These are phyloP conservation scores for Pseudogymnoascus sp. DNA, from an alignment of 2,329 filamentous ascomycete genomes.

Conservation along the genomic window DNA sequence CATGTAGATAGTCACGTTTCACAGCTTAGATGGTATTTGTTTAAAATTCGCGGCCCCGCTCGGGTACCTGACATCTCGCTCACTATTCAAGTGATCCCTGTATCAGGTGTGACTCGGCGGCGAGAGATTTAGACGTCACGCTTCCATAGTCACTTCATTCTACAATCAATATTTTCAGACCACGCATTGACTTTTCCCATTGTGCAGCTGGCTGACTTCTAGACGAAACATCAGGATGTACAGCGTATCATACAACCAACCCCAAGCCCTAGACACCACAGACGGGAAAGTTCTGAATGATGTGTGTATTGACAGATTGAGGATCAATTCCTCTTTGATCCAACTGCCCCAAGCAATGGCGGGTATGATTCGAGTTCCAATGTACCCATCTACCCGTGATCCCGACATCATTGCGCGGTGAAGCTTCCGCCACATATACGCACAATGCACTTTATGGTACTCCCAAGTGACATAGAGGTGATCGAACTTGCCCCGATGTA, in stretches of 20 bases:
- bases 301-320: background rate
- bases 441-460: conserved; percentile 1
- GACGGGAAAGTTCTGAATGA: background rate
- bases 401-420: background rate
- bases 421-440: background rate
- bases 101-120: background rate
- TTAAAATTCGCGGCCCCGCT: background rate
- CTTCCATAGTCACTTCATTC: background rate
- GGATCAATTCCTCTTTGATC: background rate
- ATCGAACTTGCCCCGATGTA: background rate
- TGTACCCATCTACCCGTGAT: background rate
- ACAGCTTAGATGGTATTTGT: background rate
- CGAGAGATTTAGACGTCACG: background rate
- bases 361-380: background rate
- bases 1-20: background rate
- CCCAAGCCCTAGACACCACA: background rate
- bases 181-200: background rate
- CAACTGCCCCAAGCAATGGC: background rate
- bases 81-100: background rate
- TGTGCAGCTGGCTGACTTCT: background rate
- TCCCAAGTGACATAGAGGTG: background rate
- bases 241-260: background rate
- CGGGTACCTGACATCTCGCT: background rate
- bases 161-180: background rate
- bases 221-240: background rate